phyloP scores from a whole-genome alignment of 345 rosid genomes.

The Citrus australasica region DNA sequence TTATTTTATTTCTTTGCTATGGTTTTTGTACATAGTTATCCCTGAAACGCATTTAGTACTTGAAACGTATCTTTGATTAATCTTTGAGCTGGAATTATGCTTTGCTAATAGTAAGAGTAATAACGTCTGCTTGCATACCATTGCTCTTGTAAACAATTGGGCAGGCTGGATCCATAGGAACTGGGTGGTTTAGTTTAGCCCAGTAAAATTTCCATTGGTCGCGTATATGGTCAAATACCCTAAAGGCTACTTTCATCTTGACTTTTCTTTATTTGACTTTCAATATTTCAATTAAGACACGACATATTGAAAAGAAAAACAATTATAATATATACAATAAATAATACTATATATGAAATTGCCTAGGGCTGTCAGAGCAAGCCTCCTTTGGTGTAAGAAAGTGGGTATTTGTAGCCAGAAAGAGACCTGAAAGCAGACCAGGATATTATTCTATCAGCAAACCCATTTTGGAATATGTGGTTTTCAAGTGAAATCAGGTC shows the following conservation, averaged over 20 bases:
- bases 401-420: constrained; percentile 10
- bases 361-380: not conserved
- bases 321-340: not conserved
- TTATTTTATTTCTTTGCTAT: not conserved
- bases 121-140: not conserved
- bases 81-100: not conserved
- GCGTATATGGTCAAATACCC: not conserved
- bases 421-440: constrained; percentile 3
- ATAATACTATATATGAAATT: not conserved
- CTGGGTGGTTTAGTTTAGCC: not conserved
- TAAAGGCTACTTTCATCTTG: not conserved
- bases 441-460: not conserved
- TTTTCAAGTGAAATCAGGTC: constrained; percentile 17
- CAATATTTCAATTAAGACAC: not conserved
- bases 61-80: not conserved
- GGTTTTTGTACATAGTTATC: not conserved
- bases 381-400: constrained; percentile 18
- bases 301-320: no score
- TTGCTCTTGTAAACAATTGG: not conserved
- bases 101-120: not conserved
- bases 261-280: constrained; percentile 1
- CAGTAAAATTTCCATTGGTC: not conserved
- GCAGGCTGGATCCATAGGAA: not conserved
- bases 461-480: constrained; percentile 11
- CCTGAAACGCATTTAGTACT: not conserved